phyloP scores from a whole-genome alignment of 2,329 filamentous ascomycete genomes.

The Leptodontidium sp. region DNA sequence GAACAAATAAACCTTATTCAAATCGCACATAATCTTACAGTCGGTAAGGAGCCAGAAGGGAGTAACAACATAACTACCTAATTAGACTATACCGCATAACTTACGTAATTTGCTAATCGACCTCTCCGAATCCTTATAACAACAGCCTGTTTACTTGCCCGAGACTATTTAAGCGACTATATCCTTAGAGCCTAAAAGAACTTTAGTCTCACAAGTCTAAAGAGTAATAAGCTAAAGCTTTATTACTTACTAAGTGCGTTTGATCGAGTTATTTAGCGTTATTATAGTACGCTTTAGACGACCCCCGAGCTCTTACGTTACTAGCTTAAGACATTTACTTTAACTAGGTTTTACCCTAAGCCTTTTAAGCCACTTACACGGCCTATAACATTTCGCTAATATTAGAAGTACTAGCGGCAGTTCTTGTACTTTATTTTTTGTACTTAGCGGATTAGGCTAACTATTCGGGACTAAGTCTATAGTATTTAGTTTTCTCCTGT shows the following conservation, averaged over 20 bases:
- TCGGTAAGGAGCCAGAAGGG: background rate
- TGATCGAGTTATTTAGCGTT: conserved; percentile 4
- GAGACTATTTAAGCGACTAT: conserved; percentile 2
- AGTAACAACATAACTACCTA: background rate
- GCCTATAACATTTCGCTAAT: conserved; percentile 4
- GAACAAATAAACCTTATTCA: conserved; percentile 1
- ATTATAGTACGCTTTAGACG: background rate
- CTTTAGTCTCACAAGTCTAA: conserved; percentile 5
- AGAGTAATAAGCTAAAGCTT: conserved; percentile 1
- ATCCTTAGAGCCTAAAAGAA: background rate
- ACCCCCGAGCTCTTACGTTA: conserved; percentile 8
- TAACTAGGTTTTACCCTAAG: conserved; percentile 4
- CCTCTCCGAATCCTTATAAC: background rate
- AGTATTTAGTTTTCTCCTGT: background rate
- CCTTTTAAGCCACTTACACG: conserved; percentile 3
- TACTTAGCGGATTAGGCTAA: conserved; percentile 1
- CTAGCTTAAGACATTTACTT: conserved; percentile 2
- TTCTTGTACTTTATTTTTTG: conserved; percentile 2
- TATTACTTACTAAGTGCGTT: background rate
- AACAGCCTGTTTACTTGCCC: conserved; percentile 1
- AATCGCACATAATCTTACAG: background rate
- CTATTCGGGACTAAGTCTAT: background rate
- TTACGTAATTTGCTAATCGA: background rate
- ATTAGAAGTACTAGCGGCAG: background rate
- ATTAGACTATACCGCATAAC: background rate